A percentile compares a stretch with the other conserved stretches of the same genome.
Evolutionary conservation across 1,284 basidiomycete species (phyloP).

Genomic region (Fereydounia khargensis): DNA sequence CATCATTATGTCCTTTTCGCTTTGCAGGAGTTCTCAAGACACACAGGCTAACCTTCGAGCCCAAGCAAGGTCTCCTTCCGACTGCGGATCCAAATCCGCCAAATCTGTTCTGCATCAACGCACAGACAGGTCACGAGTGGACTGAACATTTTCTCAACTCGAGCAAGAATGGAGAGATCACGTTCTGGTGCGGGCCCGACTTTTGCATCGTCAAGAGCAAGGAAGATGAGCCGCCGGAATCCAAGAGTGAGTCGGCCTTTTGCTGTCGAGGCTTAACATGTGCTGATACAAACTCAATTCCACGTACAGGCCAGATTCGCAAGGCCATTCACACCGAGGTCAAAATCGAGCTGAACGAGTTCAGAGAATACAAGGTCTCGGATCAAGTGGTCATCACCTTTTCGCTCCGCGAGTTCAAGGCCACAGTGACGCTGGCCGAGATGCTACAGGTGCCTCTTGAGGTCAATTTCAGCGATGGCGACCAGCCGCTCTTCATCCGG

Average conservation of each 20-base stretch:
- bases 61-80: conserved; percentile 28
- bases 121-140: conserved; percentile 32
- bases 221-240: conserved; percentile 10
- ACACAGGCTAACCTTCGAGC: conserved; percentile 41
- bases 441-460: conserved; percentile 9
- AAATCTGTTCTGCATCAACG: conserved; percentile 2
- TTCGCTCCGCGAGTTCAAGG: conserved; percentile 41
- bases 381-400: conserved; percentile 23
- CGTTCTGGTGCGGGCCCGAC: conserved; percentile 13
- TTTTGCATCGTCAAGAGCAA: conserved; percentile 23
- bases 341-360: conserved; percentile 22
- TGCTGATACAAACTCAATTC: not conserved
- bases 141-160: conserved; percentile 35
- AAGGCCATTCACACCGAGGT: conserved; percentile 36
- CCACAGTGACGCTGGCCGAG: conserved; percentile 31
- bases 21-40: conserved; percentile 38
- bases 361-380: conserved; percentile 23
- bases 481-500: conserved; percentile 40
- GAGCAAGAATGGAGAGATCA: conserved; percentile 32
- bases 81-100: conserved; percentile 32
- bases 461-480: conserved; percentile 34
- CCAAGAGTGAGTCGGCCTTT: too few species aligned
- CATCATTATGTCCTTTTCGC: too few species aligned
- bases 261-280: too few species aligned
- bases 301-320: conserved; percentile 6